Evolutionary conservation across 306 rosid genomes (phyloP).

Genomic region (cucumber (Cucumis sativus)): Cucumber_9930_V3 NC_026661.2:18471501-18472000

Average conservation of each 20-base stretch:
- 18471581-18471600: constrained; percentile 96
- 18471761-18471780: constrained; percentile 50
- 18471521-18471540: constrained; percentile 62
- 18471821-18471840: constrained; percentile 50
- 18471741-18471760: background rate
- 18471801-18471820: constrained; percentile 55
- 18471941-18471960: background rate
- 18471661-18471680: background rate
- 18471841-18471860: constrained; percentile 50
- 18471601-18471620: constrained; percentile 87
- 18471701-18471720: background rate
- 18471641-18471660: background rate
- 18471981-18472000: background rate
- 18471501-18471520: constrained; percentile 38
- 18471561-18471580: constrained; percentile 91
- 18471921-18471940: constrained; percentile 97
- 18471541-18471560: constrained; percentile 59
- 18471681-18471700: background rate
- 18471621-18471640: constrained; percentile 42
- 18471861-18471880: constrained; percentile 61
- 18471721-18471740: background rate
- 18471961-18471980: background rate
- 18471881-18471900: constrained; percentile 94
- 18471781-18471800: constrained; percentile 79
- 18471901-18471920: constrained; percentile 71